These are phyloP conservation scores for Saccharomyces jurei DNA, from an alignment of 805 yeast genomes.

Conservation along the genomic window DNA sequence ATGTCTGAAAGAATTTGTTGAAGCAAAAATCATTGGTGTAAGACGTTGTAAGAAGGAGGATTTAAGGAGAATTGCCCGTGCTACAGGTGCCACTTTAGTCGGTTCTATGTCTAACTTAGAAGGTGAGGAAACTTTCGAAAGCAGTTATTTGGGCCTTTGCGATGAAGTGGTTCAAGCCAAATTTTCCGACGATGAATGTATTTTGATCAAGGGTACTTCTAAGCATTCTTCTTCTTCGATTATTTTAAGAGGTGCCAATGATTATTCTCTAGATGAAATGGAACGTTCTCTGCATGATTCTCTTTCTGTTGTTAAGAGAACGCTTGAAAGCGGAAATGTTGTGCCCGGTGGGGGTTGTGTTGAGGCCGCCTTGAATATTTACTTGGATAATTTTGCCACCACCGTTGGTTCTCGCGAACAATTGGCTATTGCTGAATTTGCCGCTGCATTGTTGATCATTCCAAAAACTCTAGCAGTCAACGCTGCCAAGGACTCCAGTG, in stretches of 20 bases:
- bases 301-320: conserved; percentile 87
- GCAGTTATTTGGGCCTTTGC: conserved; percentile 79
- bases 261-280: conserved; percentile 95
- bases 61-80: conserved; percentile 90
- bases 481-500: conserved; percentile 96
- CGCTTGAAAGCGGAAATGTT: conserved; percentile 85
- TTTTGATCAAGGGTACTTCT: conserved; percentile 78
- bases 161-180: conserved; percentile 85
- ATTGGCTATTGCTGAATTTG: conserved; percentile 95
- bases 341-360: conserved; percentile 99
- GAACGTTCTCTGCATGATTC: conserved; percentile 95
- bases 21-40: conserved; percentile 88
- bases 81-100: conserved; percentile 92
- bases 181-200: conserved; percentile 95
- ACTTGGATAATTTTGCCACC: conserved; percentile 93
- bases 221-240: conserved; percentile 89
- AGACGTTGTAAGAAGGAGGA: conserved; percentile 97
- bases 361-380: conserved; percentile 90
- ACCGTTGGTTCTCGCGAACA: conserved; percentile 97
- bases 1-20: conserved; percentile 84
- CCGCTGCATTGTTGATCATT: conserved; percentile 76
- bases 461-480: conserved; percentile 96
- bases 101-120: conserved; percentile 86
- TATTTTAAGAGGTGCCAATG: conserved; percentile 90
- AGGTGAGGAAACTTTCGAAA: conserved; percentile 88